Conservation (phyloP, 129 eudicot species). For the Cynara cardunculus region DNA sequence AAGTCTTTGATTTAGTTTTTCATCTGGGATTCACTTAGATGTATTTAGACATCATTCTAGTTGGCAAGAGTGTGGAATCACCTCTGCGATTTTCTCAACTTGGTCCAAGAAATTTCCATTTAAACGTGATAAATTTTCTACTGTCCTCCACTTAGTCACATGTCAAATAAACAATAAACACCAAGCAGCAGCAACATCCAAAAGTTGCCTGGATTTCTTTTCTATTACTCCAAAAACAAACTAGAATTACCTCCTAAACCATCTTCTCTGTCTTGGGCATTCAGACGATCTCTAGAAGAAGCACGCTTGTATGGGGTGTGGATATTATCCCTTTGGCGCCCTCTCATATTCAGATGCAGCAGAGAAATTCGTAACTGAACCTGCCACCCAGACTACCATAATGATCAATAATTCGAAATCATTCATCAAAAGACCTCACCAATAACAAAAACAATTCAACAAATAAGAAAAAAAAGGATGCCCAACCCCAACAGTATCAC, state of each 20-base stretch:
- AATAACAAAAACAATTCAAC: not conserved
- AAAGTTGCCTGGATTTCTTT: not conserved
- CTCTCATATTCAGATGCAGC: slow-evolving; percentile 44
- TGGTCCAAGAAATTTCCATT: not conserved
- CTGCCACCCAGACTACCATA: slow-evolving; percentile 28
- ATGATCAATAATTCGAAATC: not conserved
- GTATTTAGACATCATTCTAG: not conserved
- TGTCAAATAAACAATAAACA: not conserved
- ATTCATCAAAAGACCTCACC: not conserved
- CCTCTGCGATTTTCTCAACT: not conserved
- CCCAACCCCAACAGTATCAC: not conserved
- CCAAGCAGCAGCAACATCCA: not conserved
- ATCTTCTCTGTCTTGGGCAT: slow-evolving; percentile 47
- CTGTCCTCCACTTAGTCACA: not conserved
- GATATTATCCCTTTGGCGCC: slow-evolving; percentile 45
- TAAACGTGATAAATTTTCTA: not conserved
- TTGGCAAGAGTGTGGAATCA: not conserved
- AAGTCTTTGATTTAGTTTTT: not conserved
- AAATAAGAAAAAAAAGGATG: not conserved
- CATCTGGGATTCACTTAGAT: not conserved
- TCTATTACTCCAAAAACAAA: not conserved
- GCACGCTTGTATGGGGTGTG: slow-evolving; percentile 63
- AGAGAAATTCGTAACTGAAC: not conserved
- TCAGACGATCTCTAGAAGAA: slow-evolving; percentile 51
- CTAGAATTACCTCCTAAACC: slow-evolving; percentile 53